phyloP scores from a whole-genome alignment of 305 asterid species.

The Fraxinus nigra region DNA sequence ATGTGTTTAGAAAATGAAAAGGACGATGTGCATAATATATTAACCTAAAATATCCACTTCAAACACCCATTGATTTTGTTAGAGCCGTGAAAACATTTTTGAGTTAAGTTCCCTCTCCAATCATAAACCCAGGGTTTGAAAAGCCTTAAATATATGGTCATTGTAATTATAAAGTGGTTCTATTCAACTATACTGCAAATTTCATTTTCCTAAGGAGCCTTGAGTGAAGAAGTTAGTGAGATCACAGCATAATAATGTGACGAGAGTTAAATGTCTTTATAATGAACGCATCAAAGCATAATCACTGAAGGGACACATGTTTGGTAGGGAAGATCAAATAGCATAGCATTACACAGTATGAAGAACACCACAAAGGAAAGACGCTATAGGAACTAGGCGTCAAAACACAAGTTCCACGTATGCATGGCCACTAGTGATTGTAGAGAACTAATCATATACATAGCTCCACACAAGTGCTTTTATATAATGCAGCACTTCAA shows the following conservation, averaged over 20 bases:
- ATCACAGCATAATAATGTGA: background rate
- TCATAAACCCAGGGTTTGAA: background rate
- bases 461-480: background rate
- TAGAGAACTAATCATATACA: background rate
- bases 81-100: background rate
- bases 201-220: background rate
- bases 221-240: background rate
- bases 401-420: background rate
- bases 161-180: background rate
- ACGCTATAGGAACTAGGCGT: background rate
- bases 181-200: background rate
- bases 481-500: background rate
- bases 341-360: background rate
- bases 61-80: background rate
- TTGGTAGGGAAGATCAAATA: background rate
- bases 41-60: background rate
- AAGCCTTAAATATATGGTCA: background rate
- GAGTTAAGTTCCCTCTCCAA: background rate
- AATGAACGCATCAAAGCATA: background rate
- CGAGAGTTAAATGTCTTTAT: background rate
- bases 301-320: background rate
- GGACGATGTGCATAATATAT: background rate
- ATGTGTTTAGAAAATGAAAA: background rate
- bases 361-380: background rate
- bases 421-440: background rate